Base-by-base conservation (phyloP, 2,329 filamentous ascomycete genomes). In the Xylariales sp. region DNA sequence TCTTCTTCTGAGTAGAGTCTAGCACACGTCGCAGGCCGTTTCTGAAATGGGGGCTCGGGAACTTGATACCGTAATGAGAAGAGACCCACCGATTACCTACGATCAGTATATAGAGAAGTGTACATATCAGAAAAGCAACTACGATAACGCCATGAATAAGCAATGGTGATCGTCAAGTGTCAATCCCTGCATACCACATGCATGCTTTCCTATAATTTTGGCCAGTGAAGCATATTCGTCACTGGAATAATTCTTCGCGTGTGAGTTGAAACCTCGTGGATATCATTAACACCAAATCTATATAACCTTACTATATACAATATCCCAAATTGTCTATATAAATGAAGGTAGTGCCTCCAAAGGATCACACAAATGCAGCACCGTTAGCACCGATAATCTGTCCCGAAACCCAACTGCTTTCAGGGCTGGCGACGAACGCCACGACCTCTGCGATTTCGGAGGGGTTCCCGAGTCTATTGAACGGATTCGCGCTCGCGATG, bases 381-480 rank as follows among this genome's bases (percentile, higher is more conserved):
- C 70, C 68, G 41, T 70, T 71, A 2, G 59, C 70, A n/a, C 68
- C 63, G 14, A 71, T 64, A 32, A 67, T 60, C 62, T 70, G 70
- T 1, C 70, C 68, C 10, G 65, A 68, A 32, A 71, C 56, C 68
- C 70, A 68, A 12, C 55, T 58, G 5, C 62, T 66, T 53, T 69
- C 66, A 2, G 53, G 30, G 1, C 68, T 28, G 7, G 80, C 76
- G 57, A 87, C 65, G 63, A 84, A 86, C 12, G 72, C 69, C 45
- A 86, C 79, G 1, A 80, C 78, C 57, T 80, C 79, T 0, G 85
- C 85, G 48, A 87, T 80, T 66, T 88, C 85, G 18, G 84, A 81
- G 0, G 85, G 82, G 67, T 78, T 78, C 0, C 83, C 85, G 67
- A 86, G 78, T 4, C 83, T 77, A 3, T 80, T 80, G 62, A 82